Base-by-base conservation (phyloP, 306 rosid species). In the Adenanthera pavonina region DNA sequence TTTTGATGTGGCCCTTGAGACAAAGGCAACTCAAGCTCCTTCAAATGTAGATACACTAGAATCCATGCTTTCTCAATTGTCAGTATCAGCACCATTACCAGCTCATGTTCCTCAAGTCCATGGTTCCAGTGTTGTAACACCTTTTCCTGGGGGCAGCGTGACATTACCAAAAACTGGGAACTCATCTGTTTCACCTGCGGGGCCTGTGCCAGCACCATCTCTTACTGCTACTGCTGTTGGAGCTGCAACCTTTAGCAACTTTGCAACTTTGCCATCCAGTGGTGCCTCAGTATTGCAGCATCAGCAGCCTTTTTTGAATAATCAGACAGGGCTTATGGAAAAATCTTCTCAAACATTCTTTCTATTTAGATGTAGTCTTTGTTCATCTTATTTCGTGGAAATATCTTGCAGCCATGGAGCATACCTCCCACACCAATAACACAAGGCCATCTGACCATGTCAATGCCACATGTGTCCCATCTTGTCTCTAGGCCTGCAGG, bases 21-120 rank as follows among this genome's bases (percentile, higher is more conserved):
- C 82, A 68, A 84, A 85, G 85, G 85, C 56, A 56, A 57, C 91
- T 77, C 91, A 84, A 75, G 88, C 86, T 80, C 88, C 90, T 78
- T 81, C 86, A 78, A 91, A 80, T 87, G 91, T 62, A 75, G 91
- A 90, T 88, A 71, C 97, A 47, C 80, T 95, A 57, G 95, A 91
- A 74, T 92, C 97, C 61, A 72, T 93, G 67, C 81, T 93, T 14
- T 89, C 91, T 44, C 89, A 89, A 56, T 86, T 91, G 86, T 89
- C 95, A 20, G 93, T 84, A 79, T 84, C 97, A 30, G 84, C 85
- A 72, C 81, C 97, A 85, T 86, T 75, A 35, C 87, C 91, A 82
- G 82, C 83, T 85, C 89, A 85, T 72, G 69, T 40, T 84, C 85
- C 89, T 76, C 89, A 86, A 81, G 75, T 62, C 78, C 87, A 83